Evolutionary conservation across 2,329 filamentous ascomycete species (phyloP).

Genomic region (Ascochyta rabiei): DNA sequence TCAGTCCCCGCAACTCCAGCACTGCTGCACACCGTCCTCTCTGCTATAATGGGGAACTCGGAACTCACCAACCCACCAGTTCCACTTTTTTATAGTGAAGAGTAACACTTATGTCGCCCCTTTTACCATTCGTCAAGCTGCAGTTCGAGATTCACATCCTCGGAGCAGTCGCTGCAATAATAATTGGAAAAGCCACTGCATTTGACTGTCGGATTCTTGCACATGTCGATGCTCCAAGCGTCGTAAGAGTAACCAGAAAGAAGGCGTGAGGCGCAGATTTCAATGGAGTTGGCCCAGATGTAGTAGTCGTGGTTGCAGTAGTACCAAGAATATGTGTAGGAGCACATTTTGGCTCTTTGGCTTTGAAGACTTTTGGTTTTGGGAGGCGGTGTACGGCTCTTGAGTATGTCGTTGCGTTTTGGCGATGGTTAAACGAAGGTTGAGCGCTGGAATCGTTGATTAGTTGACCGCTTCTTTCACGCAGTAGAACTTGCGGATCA

Average conservation of each 20-base stretch:
- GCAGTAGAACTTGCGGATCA: not conserved
- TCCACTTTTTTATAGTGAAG: no score
- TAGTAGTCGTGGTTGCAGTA: conserved; percentile 58
- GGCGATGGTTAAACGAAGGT: not conserved
- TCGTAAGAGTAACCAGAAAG: conserved; percentile 56
- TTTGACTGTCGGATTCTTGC: conserved; percentile 49
- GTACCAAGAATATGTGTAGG: conserved; percentile 56
- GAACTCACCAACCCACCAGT: not conserved
- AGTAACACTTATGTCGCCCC: not conserved
- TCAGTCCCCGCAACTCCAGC: conserved; percentile 12
- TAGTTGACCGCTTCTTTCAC: conserved; percentile 21
- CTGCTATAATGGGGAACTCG: not conserved
- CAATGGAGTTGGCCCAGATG: conserved; percentile 54
- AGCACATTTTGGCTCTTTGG: conserved; percentile 46
- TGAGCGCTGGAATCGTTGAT: conserved; percentile 8
- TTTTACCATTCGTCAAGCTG: conserved; percentile 49
- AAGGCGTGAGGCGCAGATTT: conserved; percentile 53
- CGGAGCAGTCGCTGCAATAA: conserved; percentile 53
- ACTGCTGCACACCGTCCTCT: not conserved
- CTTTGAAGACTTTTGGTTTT: no score
- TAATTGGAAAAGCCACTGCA: conserved; percentile 54
- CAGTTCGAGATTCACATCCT: conserved; percentile 51
- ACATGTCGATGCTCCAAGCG: conserved; percentile 57
- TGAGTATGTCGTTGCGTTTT: not conserved
- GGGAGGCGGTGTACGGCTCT: no score